These are phyloP conservation scores for Thraustochytrium sp. DNA, from an alignment of 352 stramenopile species.

Conservation along the genomic window DNA sequence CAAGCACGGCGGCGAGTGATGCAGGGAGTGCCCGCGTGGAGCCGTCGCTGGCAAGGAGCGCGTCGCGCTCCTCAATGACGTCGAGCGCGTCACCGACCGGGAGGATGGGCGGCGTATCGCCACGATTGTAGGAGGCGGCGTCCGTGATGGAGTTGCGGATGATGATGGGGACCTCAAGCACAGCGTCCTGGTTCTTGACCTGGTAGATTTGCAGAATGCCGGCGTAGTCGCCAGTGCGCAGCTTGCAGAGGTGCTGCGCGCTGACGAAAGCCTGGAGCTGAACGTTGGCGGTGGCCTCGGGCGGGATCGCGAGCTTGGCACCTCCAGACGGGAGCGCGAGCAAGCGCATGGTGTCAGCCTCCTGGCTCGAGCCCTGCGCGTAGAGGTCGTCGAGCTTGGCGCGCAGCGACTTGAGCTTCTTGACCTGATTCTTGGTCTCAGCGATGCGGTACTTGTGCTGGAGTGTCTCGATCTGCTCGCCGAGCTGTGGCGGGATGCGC, in stretches of 20 bases:
- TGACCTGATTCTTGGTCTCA: conserved; percentile 39
- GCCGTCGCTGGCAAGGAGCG: no score
- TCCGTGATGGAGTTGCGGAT: neutral
- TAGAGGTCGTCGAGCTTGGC: conserved; percentile 11
- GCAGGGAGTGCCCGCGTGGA: no score
- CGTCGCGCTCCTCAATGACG: no score
- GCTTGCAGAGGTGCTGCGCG: neutral
- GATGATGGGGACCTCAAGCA: conserved; percentile 1
- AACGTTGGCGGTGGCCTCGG: conserved; percentile 2
- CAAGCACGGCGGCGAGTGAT: no score
- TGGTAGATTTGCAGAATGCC: conserved; percentile 36
- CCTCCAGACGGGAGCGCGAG: neutral
- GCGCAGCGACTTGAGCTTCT: conserved; percentile 37
- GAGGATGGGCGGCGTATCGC: neutral
- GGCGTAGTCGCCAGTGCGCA: neutral
- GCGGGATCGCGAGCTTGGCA: conserved; percentile 29
- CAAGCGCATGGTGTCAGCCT: neutral
- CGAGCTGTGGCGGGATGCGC: conserved; percentile 13
- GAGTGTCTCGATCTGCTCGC: conserved; percentile 34
- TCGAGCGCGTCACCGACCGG: neutral
- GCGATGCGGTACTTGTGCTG: conserved; percentile 42
- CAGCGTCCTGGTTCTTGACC: conserved; percentile 35
- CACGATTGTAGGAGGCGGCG: neutral
- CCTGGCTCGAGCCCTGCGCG: neutral
- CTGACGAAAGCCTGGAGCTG: conserved; percentile 21